Percentiles rank a stretch among this genome's conserved stretches.
Evolutionary conservation across 768 basidiomycete species (phyloP).

Genomic region (Rubroboletus pulcherrimus): DNA sequence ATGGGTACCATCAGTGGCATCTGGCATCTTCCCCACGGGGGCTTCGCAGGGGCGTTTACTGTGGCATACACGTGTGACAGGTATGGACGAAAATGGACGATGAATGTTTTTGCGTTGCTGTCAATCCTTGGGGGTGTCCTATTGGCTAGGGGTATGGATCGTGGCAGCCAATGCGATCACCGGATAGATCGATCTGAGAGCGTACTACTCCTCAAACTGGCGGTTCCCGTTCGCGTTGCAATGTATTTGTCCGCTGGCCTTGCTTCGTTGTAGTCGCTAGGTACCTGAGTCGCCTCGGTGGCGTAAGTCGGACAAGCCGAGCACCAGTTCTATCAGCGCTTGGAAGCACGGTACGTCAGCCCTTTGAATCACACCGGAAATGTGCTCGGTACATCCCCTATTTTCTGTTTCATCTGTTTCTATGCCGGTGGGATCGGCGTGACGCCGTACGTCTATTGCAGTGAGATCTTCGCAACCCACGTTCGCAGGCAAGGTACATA

Average conservation of each 20-base stretch:
- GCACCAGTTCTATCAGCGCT: no score
- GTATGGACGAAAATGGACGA: no score
- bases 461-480: background rate
- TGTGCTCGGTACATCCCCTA: background rate
- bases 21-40: no score
- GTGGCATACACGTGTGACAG: no score
- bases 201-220: no score
- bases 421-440: background rate
- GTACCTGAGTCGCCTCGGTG: background rate
- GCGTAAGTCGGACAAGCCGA: no score
- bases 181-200: background rate
- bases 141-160: no score
- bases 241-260: background rate
- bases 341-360: background rate
- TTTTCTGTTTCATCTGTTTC: background rate
- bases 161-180: no score
- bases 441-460: background rate
- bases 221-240: background rate
- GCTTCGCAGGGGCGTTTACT: no score
- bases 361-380: background rate
- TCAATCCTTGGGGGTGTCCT: no score
- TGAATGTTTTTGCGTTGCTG: no score
- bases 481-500: background rate
- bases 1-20: no score
- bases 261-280: background rate